Evolutionary conservation across 2,329 filamentous ascomycete genomes (phyloP).

Genomic region (Ceratocystis colombiana): DNA sequence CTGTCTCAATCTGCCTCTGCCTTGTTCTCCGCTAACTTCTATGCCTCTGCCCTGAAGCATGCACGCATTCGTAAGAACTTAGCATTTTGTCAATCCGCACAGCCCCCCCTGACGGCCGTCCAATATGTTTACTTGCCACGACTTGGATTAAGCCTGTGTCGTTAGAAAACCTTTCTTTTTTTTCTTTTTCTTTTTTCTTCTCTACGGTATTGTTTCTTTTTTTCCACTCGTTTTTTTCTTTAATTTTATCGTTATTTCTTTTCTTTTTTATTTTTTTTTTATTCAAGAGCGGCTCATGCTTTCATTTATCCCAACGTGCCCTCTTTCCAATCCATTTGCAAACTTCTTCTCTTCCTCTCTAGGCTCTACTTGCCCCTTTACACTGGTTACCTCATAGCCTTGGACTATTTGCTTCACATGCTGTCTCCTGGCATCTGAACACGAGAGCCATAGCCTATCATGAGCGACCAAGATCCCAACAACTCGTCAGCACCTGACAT

Average conservation of each 20-base stretch:
- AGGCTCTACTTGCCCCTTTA: not conserved
- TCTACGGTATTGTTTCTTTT: not conserved
- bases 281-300: not conserved
- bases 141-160: not conserved
- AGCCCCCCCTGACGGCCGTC: not conserved
- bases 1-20: not conserved
- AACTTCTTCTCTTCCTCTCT: slow-evolving; percentile 4
- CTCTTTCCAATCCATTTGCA: slow-evolving; percentile 8
- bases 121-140: not conserved
- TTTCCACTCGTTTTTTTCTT: not conserved
- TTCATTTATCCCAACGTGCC: slow-evolving; percentile 12
- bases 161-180: not conserved
- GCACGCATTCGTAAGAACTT: not conserved
- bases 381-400: not conserved
- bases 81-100: not conserved
- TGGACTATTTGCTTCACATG: not conserved
- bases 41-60: not conserved
- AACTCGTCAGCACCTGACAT: slow-evolving; percentile 13
- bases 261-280: not conserved
- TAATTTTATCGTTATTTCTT: not conserved
- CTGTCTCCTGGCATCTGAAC: slow-evolving; percentile 4
- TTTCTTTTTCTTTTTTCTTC: not conserved
- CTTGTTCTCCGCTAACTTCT: not conserved
- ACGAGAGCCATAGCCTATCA: slow-evolving; percentile 12
- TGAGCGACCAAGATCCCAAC: slow-evolving; percentile 20